Evolutionary conservation across 352 stramenopile genomes (phyloP).

Genomic region (Phytopythium boreale): DNA sequence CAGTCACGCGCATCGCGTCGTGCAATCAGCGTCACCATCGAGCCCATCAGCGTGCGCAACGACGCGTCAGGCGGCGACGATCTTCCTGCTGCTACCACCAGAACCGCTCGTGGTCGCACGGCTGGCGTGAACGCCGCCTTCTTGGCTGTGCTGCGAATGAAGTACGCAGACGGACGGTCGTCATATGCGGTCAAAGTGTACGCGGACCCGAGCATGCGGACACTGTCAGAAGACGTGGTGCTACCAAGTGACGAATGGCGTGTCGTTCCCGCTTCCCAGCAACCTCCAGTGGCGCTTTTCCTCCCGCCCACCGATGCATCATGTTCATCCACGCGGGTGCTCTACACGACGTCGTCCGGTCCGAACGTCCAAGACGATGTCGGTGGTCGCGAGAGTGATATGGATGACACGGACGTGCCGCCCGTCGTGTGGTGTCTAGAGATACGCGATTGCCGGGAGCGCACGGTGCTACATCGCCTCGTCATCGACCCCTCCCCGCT

Average conservation of each 20-base stretch:
- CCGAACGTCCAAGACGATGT: neutral
- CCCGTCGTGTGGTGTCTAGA: conserved; percentile 23
- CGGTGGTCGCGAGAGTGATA: neutral
- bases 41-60: neutral
- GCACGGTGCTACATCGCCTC: conserved; percentile 21
- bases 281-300: conserved; percentile 4
- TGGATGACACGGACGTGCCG: neutral
- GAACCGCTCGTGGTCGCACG: neutral
- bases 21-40: neutral
- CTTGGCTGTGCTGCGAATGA: conserved; percentile 15
- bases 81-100: neutral
- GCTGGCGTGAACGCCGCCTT: conserved; percentile 10
- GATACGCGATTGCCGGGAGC: conserved; percentile 35
- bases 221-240: conserved; percentile 18
- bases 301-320: neutral
- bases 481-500: conserved; percentile 12
- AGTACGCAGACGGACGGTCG: conserved; percentile 10
- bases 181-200: conserved; percentile 35
- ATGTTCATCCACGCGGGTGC: neutral
- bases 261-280: neutral
- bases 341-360: conserved; percentile 4
- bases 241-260: conserved; percentile 35
- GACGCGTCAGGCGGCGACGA: neutral
- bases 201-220: conserved; percentile 21
- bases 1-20: no score